A percentile compares a stretch with the other conserved stretches of the same genome.
phyloP scores from a whole-genome alignment of 208 protist genomes.

The Tritrichomonas musculus region DNA sequence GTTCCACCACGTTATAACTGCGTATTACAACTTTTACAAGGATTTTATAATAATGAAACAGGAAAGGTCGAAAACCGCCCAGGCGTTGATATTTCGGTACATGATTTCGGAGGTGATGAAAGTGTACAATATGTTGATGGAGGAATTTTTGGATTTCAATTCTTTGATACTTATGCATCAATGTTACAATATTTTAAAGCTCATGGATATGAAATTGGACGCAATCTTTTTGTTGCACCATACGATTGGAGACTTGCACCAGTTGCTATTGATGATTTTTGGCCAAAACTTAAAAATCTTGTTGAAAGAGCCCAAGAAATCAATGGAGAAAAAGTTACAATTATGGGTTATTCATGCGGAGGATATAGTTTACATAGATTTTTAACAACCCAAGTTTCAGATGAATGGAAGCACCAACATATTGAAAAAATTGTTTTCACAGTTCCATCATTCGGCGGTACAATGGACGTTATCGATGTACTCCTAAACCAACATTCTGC shows the following conservation, averaged over 20 bases:
- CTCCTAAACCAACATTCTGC: background rate
- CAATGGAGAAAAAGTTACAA: background rate
- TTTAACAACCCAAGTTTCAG: background rate
- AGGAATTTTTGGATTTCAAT: background rate
- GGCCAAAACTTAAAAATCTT: background rate
- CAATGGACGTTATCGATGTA: background rate
- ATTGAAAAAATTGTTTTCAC: background rate
- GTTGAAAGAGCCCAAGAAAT: background rate
- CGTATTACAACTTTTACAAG: background rate
- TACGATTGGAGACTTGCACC: background rate
- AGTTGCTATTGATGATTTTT: background rate
- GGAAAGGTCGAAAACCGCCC: background rate
- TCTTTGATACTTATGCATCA: background rate
- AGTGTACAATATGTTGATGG: no score
- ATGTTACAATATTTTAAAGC: background rate
- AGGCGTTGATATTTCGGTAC: background rate
- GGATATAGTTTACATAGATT: background rate
- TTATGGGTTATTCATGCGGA: background rate
- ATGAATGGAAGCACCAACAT: background rate
- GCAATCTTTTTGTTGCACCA: background rate
- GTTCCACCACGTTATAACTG: constrained; percentile 23
- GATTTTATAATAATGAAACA: background rate
- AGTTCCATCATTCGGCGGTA: background rate
- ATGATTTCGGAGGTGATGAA: constrained; percentile 25
- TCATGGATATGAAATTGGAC: background rate